phyloP scores from a whole-genome alignment of 805 yeast genomes.

The Metschnikowia bowlesiae region DNA sequence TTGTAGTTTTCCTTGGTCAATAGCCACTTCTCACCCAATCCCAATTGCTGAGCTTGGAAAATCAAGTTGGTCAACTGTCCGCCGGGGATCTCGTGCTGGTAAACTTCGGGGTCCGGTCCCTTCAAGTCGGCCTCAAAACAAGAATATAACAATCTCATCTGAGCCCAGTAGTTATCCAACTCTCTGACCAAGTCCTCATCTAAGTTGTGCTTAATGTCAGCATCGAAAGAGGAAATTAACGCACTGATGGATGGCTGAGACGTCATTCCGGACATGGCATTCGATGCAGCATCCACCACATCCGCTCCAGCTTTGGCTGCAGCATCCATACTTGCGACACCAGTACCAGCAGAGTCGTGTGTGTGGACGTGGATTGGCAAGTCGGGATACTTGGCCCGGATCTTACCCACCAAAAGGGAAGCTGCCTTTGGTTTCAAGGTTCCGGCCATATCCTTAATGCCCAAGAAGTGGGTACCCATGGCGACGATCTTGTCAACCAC shows the following conservation, averaged over 20 bases:
- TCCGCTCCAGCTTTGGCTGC: constrained; percentile 97
- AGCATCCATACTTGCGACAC: constrained; percentile 94
- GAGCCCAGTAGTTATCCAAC: constrained; percentile 96
- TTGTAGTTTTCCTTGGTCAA: constrained; percentile 94
- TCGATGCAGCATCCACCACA: constrained; percentile 94
- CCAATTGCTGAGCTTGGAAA: constrained; percentile 99
- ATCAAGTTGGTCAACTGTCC: constrained; percentile 97
- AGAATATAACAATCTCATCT: constrained; percentile 93
- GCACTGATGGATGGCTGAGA: constrained; percentile 97
- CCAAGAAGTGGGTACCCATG: constrained; percentile 95
- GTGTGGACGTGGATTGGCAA: constrained; percentile 98
- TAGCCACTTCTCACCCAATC: constrained; percentile 94
- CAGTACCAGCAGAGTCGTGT: constrained; percentile 99
- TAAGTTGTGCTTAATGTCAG: constrained; percentile 73
- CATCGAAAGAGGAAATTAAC: constrained; percentile 85
- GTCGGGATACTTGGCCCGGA: constrained; percentile 84
- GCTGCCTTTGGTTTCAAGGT: constrained; percentile 96
- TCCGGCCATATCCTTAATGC: constrained; percentile 99
- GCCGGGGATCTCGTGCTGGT: constrained; percentile 98
- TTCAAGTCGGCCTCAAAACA: constrained; percentile 97
- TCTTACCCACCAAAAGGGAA: constrained; percentile 65
- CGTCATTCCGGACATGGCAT: constrained; percentile 97
- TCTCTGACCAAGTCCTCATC: constrained; percentile 66
- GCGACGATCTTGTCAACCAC: constrained; percentile 79
- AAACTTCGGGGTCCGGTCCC: constrained; percentile 99